Base-by-base conservation (phyloP, 2,329 filamentous ascomycete species). In the Colletotrichum simmondsii region DNA sequence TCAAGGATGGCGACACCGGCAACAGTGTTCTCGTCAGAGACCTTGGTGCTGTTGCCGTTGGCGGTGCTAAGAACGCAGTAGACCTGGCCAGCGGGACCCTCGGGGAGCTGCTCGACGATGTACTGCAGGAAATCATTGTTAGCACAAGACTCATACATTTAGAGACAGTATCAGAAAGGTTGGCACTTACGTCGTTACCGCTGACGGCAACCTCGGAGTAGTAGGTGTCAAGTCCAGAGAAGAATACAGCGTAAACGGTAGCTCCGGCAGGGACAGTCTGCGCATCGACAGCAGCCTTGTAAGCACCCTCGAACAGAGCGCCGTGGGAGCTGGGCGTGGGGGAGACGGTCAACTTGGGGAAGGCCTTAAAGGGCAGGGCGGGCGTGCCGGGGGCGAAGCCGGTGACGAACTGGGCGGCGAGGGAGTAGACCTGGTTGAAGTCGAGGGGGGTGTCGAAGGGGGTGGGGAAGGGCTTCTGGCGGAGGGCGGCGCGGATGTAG, bases 361-460 rank as follows among this genome's bases (percentile, higher is more conserved):
- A 92, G 0, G 89, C 87, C 81, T 87, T 90, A 78, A 93, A 87
- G 2, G 91, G 90, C 2, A 93, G 84, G 2, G 82, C 75, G 0
- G 85, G 81, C 78, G 92, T 92, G 75, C 81, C 83, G 7, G 82
- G 74, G 1, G 91, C 90, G 80, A 91, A 93, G 2, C 82, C 80
- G 5, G 80, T 84, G 79, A 93, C 91, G 81, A 93, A 93, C 67
- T 85, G 83, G 0, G 90, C 85, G 0, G 91, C 91, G n/a, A 93
- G 86, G 3, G 90, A 91, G 84, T 87, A 92, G 60, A 93, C 90
- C 76, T 87, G 82, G 79, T 91, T 87, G 77, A 88, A 85, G 75
- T 82, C 81, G 49, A 93, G 84, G 0, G 91, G 89, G 28, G 87
- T 85, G 75, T 92, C 91, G 75, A 91, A 92, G 8, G 91, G 81